These are phyloP conservation scores for Nakazawaea siamensis DNA, from an alignment of 805 yeast species.

Conservation along the genomic window DNA sequence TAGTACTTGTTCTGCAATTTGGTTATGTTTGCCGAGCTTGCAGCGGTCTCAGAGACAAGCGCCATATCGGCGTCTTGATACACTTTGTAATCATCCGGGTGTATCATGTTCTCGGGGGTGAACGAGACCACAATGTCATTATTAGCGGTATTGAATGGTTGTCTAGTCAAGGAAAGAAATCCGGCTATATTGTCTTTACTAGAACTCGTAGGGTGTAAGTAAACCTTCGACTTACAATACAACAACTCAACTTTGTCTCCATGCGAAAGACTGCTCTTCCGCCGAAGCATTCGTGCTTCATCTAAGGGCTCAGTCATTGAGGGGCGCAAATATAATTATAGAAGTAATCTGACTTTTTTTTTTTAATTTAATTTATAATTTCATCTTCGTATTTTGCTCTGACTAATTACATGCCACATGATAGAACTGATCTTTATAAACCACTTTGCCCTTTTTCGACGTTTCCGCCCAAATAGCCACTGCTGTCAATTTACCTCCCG, in stretches of 20 bases:
- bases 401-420: conserved; percentile 21
- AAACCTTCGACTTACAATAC: conserved; percentile 62
- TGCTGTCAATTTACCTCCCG: conserved; percentile 65
- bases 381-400: not conserved
- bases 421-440: conserved; percentile 17
- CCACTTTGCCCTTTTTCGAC: conserved; percentile 13
- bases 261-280: conserved; percentile 1
- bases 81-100: conserved; percentile 30
- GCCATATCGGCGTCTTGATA: conserved; percentile 44
- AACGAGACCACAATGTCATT: conserved; percentile 58
- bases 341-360: too few relatives aligned
- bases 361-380: too few relatives aligned
- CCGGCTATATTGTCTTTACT: conserved; percentile 78
- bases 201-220: conserved; percentile 71
- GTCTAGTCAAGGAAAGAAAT: conserved; percentile 55
- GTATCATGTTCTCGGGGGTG: conserved; percentile 47
- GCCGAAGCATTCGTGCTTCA: too few relatives aligned
- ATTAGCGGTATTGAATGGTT: conserved; percentile 37
- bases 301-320: too few relatives aligned
- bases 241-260: conserved; percentile 35
- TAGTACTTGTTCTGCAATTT: conserved; percentile 11
- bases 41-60: conserved; percentile 1
- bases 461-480: conserved; percentile 37
- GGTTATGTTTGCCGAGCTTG: not conserved
- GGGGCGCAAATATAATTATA: too few relatives aligned